Evolutionary conservation across 2,329 filamentous ascomycete genomes (phyloP), one percentile per base, ranked within the genome.

Genomic region (Aspergillus glaucus): DNA sequence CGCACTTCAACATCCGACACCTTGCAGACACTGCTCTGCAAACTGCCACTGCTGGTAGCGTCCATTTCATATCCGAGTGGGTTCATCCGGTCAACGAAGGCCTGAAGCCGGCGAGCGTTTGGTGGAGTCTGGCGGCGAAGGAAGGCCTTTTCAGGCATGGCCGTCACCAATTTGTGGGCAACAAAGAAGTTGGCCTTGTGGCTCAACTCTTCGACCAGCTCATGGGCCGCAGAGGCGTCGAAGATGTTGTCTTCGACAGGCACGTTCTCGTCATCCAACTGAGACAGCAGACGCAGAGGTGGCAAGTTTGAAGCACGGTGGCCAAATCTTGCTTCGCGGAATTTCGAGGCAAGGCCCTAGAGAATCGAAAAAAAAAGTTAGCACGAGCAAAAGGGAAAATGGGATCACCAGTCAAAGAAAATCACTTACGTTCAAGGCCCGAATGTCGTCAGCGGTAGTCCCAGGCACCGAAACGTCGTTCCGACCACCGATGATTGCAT

Each of bases 201-300:
- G 73, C 89, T 86, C 46, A 98, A 77, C 74, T 98, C 93, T 69
- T 98, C 93, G 41, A 96, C 88, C 54, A 97, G 81, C 72, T 97
- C 92, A 55, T 94, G 89, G 2, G 91, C 88, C 8, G 85, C 78
- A 10, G 88, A 89, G 26, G 88, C 92, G 67, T 96, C 86, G 63
- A 97, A 98, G 55, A 98, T 87, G 73, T 97, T 98, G 67, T 89
- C 83, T 73, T 95, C 90, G 37, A 97, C 91, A 2, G 92, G 93
- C 46, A 96, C 89, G 68, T 97, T 97, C 77, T 98, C 93, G 60
- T 98, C 93, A 59, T 98, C 93, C 37, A 97, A 79, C 72, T 95
- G 91, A 70, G 95, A 90, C 53, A 97, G 77, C 43, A 98, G 79
- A 49, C 93, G 87, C 46, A 98, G 81, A 37, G 92, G 85, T 30